Base-by-base conservation (phyloP, 768 basidiomycete genomes). In the Candolleomyces aberdarensis region DNA sequence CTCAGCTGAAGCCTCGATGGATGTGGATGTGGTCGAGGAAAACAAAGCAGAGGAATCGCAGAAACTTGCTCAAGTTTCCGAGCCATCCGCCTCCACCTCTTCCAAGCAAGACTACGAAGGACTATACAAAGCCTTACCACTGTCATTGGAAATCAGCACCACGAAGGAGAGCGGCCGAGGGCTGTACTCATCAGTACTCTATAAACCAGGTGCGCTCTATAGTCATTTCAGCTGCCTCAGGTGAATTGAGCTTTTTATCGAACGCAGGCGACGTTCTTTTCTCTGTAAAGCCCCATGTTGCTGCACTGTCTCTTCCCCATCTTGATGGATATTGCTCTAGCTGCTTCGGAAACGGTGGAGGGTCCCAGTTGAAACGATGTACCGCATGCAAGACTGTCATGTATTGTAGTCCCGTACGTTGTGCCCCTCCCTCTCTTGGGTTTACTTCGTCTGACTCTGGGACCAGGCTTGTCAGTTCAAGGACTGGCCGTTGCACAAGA, bases 401-500 rank as follows among this genome's bases (percentile, higher is more conserved):
- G 67, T 98, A 98, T 67, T 98, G 96, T 69, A 82, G 87, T 57
- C 63, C 76, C 15, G 92, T 94, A 68, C 41, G 87, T 74, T 17
- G 26, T 26, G 26, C 26, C 3, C 26, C 26, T 26, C 26, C 3
- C n/a, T 62, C 44, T 60, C 20, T 46, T 64, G 47, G 8, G 52
- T 31, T 58, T 26, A 39, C 22, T 60, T 63, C 3, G 39, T n/a
- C 3, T 26, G 32, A 10, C 32, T 54, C 29, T 40, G 43, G 66
- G 47, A 40, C 17, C 46, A 92, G 87, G 70, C 70, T 43, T 94
- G 92, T 67, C 92, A 94, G 75, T 85, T 74, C 44, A 69, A 71
- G 31, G 93, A 92, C 65, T 94, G 93, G 94, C 20, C 67, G 0
- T 40, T 82, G 3, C 96, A 97, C 72, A 91, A 88, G 71, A 71